Conservation (phyloP, 108 stramenopile genomes). For the Skeletonema grethae region DNA sequence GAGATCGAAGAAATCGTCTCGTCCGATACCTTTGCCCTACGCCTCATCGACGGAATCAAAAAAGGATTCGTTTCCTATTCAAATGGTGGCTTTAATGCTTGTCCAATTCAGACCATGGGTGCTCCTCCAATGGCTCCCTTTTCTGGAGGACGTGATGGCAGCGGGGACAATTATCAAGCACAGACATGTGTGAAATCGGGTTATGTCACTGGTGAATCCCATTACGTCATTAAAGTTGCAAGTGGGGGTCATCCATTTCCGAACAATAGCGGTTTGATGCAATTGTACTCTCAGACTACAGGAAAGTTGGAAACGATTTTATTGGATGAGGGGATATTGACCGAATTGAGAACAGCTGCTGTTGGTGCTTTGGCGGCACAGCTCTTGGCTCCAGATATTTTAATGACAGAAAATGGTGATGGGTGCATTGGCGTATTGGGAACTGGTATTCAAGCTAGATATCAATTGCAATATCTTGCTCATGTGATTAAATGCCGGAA, state of each 20-base stretch:
- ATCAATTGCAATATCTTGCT: constrained; percentile 57
- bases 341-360: constrained; percentile 76
- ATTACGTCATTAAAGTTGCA: constrained; percentile 78
- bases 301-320: constrained; percentile 61
- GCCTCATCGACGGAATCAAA: constrained; percentile 56
- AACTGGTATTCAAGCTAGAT: constrained; percentile 70
- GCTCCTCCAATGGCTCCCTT: constrained; percentile 72
- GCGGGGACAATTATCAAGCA: constrained; percentile 50
- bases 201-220: constrained; percentile 54
- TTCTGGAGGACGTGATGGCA: constrained; percentile 4
- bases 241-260: constrained; percentile 67
- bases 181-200: constrained; percentile 76
- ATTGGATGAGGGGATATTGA: constrained; percentile 70
- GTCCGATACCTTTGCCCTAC: constrained; percentile 30
- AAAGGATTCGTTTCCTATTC: constrained; percentile 60
- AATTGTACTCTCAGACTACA: constrained; percentile 69
- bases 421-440: constrained; percentile 65
- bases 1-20: constrained; percentile 55
- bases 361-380: constrained; percentile 70
- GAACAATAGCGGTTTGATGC: constrained; percentile 59
- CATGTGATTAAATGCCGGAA: constrained; percentile 54
- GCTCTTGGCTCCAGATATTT: constrained; percentile 44
- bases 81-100: constrained; percentile 59
- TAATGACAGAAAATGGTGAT: not conserved
- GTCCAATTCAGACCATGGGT: constrained; percentile 72